A percentile compares a stretch with the other conserved stretches of the same genome.
Evolutionary conservation across 2,329 filamentous ascomycete species (phyloP).

Genomic region (Penicillium sp.): DNA sequence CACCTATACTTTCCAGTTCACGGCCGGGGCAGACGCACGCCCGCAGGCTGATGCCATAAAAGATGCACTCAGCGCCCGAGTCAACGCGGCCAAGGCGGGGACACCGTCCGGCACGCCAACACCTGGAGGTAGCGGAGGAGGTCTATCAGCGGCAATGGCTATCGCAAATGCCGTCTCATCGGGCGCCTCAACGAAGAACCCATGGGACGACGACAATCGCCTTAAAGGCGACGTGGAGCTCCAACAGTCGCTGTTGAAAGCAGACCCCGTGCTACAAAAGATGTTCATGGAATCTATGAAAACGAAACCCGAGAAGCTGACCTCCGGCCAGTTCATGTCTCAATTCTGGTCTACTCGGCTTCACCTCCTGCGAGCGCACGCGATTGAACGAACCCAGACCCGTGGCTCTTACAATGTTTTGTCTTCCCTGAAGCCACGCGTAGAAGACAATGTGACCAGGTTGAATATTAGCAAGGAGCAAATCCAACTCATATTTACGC

Average conservation of each 20-base stretch:
- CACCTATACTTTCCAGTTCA: slow-evolving; percentile 86
- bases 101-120: slow-evolving; percentile 37
- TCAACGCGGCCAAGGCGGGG: slow-evolving; percentile 64
- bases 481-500: slow-evolving; percentile 86
- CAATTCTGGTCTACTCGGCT: slow-evolving; percentile 94
- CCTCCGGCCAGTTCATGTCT: slow-evolving; percentile 74
- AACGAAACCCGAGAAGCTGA: slow-evolving; percentile 81
- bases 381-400: slow-evolving; percentile 81
- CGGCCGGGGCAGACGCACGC: slow-evolving; percentile 70
- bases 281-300: slow-evolving; percentile 83
- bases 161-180: slow-evolving; percentile 69
- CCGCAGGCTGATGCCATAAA: slow-evolving; percentile 82
- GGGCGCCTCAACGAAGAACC: slow-evolving; percentile 47
- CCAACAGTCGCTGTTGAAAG: slow-evolving; percentile 83
- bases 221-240: slow-evolving; percentile 76
- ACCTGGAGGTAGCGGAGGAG: slow-evolving; percentile 37
- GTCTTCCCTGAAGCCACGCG: slow-evolving; percentile 78
- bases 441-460: slow-evolving; percentile 70
- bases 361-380: slow-evolving; percentile 82
- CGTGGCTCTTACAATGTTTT: slow-evolving; percentile 92
- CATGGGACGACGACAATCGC: slow-evolving; percentile 77
- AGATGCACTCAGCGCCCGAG: slow-evolving; percentile 73
- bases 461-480: slow-evolving; percentile 88
- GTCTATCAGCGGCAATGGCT: slow-evolving; percentile 68
- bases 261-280: slow-evolving; percentile 70